These are phyloP conservation scores for Lolium perenne DNA, from an alignment of 176 grass and related monocot genomes.

Conservation along the genomic window DNA sequence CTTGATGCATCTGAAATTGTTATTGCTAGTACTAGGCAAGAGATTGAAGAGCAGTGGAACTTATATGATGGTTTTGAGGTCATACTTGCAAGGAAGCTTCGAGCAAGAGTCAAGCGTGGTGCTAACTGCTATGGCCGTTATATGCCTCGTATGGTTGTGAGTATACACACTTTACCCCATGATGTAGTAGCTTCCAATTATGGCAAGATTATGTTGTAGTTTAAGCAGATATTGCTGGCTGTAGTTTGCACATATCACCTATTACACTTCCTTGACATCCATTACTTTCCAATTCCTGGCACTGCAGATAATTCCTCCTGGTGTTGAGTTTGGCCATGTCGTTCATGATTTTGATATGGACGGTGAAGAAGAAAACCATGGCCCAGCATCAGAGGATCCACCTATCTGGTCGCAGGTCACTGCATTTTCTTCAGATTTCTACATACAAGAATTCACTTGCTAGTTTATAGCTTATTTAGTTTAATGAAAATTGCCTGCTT, in stretches of 20 bases:
- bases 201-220: conserved; percentile 24
- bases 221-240: conserved; percentile 11
- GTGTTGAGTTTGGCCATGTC: conserved; percentile 77
- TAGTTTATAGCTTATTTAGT: conserved; percentile 16
- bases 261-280: conserved; percentile 23
- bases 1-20: conserved; percentile 84
- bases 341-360: conserved; percentile 74
- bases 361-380: conserved; percentile 67
- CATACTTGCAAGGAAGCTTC: conserved; percentile 71
- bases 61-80: conserved; percentile 89
- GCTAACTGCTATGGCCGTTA: conserved; percentile 76
- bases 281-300: conserved; percentile 17
- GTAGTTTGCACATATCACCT: conserved; percentile 2
- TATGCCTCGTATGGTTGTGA: conserved; percentile 89
- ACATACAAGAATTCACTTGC: neutral
- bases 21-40: conserved; percentile 78
- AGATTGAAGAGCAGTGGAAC: conserved; percentile 82
- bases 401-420: conserved; percentile 80
- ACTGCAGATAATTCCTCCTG: conserved; percentile 74
- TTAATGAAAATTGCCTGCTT: conserved; percentile 13
- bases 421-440: conserved; percentile 17
- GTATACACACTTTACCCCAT: conserved; percentile 46
- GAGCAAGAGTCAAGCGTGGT: conserved; percentile 71
- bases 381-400: conserved; percentile 63
- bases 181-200: neutral